Percentiles rank a stretch among this genome's conserved stretches.
phyloP scores from a whole-genome alignment of 306 rosid genomes.

The Canavalia gladiata region DNA sequence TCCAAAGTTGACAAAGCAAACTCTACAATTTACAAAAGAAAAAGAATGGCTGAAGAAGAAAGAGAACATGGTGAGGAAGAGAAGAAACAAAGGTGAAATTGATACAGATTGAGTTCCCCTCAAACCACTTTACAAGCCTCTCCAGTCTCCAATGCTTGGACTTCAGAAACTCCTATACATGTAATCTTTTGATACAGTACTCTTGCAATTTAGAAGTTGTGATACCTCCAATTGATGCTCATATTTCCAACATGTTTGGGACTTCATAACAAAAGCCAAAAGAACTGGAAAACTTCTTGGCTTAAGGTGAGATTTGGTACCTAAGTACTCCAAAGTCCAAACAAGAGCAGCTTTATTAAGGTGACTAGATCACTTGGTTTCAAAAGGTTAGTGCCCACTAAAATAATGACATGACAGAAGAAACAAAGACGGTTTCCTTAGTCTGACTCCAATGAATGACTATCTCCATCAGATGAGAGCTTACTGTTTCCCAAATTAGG shows the following conservation, averaged over 20 bases:
- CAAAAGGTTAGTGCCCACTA: slow-evolving; percentile 9
- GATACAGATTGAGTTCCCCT: background rate
- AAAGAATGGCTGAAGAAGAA: background rate
- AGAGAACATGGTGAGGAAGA: slow-evolving; percentile 10
- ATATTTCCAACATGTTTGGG: slow-evolving; percentile 17
- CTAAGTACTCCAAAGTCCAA: background rate
- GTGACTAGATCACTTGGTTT: slow-evolving; percentile 27
- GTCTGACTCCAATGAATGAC: slow-evolving; percentile 21
- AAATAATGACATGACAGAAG: slow-evolving; percentile 31
- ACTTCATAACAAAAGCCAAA: slow-evolving; percentile 35
- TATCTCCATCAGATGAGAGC: slow-evolving; percentile 8
- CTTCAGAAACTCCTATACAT: slow-evolving; percentile 32
- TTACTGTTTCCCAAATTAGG: slow-evolving; percentile 15
- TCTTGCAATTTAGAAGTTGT: slow-evolving; percentile 28
- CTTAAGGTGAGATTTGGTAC: slow-evolving; percentile 38
- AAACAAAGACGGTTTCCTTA: slow-evolving; percentile 34
- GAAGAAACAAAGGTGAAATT: slow-evolving; percentile 5
- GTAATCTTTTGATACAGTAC: slow-evolving; percentile 17
- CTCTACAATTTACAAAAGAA: slow-evolving; percentile 22
- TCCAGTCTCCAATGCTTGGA: slow-evolving; percentile 20
- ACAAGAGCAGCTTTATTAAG: slow-evolving; percentile 3
- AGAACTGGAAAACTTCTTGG: slow-evolving; percentile 40
- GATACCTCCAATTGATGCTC: slow-evolving; percentile 31
- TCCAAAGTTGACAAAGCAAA: slow-evolving; percentile 16
- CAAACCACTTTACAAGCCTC: slow-evolving; percentile 38